Evolutionary conservation across 163 green algal species (phyloP), one percentile per base, ranked within the genome.

Genomic region (Chlorella variabilis): DNA sequence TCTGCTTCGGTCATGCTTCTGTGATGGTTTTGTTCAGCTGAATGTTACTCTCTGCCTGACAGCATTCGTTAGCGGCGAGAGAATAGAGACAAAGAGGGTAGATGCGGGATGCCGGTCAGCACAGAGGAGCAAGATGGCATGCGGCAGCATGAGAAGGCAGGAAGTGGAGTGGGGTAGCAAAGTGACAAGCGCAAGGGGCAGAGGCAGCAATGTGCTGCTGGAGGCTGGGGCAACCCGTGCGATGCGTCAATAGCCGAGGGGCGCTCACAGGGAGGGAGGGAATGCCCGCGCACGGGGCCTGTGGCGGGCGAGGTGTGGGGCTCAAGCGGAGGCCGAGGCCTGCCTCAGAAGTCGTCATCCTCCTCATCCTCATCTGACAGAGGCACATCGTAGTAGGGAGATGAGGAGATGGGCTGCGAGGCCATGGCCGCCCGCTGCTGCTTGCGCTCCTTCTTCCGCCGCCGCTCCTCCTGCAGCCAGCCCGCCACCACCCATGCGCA

Each of bases 341-440:
- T 11, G 0, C 15, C 56, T 82, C 62, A 82, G 45, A 75, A 82
- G 62, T 75, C 75, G 41, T 84, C 78, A 2, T 84, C 78, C 2
- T 71, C 49, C 45, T 84, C 74, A 23, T n/a, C n/a, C n/a, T 83
- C 65, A 67, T 77, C 61, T 7, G 39, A 29, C 6, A 76, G 42
- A 0, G 33, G 39, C 33, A 27, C 65, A 29, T 78, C 63, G 36
- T 79, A 67, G 1, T 61, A 61, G 41, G 45, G 38, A 13, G 75
- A 25, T 4, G 68, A 23, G 21, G 34, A 39, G 27, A 36, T 21
- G 34, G 27, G 69, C 63, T 39, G 51, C 21, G 56, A 31, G 29
- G 81, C 15, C 29, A 36, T n/a, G 15, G 71, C 34, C 31, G 62
- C 69, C 58, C 9, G 20, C 29, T 13, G n/a, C 56, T 71, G 70